phyloP scores from a whole-genome alignment of 257 asterid genomes.

The Anisodus tanguticus region DNA sequence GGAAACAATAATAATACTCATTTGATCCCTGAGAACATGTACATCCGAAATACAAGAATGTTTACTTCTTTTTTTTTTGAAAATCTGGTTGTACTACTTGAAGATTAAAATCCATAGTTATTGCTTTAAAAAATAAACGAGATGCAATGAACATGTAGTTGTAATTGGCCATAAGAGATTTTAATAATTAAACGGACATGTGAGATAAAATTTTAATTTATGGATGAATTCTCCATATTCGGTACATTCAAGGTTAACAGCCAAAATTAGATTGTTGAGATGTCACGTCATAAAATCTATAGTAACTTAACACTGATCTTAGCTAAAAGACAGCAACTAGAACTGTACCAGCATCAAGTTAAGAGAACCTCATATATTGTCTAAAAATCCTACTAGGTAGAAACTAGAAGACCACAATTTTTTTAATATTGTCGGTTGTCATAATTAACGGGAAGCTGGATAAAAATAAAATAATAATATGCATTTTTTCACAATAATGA shows the following conservation, averaged over 20 bases:
- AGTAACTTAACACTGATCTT: background rate
- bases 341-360: background rate
- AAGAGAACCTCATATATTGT: background rate
- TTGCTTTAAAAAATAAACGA: background rate
- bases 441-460: no score
- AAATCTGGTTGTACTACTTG: background rate
- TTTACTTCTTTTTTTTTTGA: background rate
- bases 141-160: background rate
- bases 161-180: no score
- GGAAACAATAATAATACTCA: background rate
- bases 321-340: background rate
- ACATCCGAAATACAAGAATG: background rate
- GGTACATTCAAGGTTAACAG: background rate
- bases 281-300: background rate
- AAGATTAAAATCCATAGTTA: no score
- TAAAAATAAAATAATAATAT: background rate
- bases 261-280: background rate
- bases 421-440: no score
- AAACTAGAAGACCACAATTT: no score
- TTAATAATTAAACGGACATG: background rate
- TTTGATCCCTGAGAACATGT: background rate
- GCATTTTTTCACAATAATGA: background rate
- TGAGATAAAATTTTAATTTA: background rate
- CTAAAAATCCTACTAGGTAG: no score
- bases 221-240: background rate